These are phyloP conservation scores for Helotiales sp. DNA, from an alignment of 2,329 filamentous ascomycete species.

Conservation along the genomic window DNA sequence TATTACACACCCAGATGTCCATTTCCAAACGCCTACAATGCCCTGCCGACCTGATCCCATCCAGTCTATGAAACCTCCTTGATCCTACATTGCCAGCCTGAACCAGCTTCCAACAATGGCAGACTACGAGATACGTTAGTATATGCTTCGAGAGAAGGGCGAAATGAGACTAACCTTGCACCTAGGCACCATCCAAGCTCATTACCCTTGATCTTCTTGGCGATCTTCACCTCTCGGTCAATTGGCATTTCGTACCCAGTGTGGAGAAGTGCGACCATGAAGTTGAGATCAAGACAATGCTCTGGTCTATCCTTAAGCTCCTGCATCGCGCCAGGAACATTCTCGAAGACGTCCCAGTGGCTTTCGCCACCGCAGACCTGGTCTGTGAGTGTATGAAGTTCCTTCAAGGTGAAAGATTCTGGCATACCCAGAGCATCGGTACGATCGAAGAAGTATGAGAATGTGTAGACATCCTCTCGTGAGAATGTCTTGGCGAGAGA, in stretches of 20 bases:
- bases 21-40: conserved; percentile 29
- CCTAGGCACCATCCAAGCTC: conserved; percentile 98
- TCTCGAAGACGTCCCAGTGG: conserved; percentile 78
- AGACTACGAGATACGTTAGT: conserved; percentile 59
- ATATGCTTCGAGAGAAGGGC: conserved; percentile 1
- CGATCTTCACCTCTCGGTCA: conserved; percentile 93
- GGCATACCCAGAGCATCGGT: conserved; percentile 94
- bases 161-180: conserved; percentile 69
- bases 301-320: conserved; percentile 84
- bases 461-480: conserved; percentile 89
- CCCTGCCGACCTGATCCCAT: conserved; percentile 3
- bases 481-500: conserved; percentile 89
- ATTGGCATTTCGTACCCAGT: conserved; percentile 98
- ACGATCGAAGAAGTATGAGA: conserved; percentile 98
- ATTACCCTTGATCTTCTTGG: conserved; percentile 97
- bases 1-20: conserved; percentile 17
- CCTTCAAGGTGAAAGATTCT: conserved; percentile 89
- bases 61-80: conserved; percentile 63
- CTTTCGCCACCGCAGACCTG: conserved; percentile 80
- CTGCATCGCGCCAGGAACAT: conserved; percentile 73
- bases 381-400: conserved; percentile 82
- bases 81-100: conserved; percentile 88
- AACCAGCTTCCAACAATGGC: conserved; percentile 76
- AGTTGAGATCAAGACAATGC: conserved; percentile 92
- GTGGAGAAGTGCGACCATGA: conserved; percentile 90